Evolutionary conservation across 2,329 filamentous ascomycete genomes (phyloP).

Genomic region (Shiraia sp.): DNA sequence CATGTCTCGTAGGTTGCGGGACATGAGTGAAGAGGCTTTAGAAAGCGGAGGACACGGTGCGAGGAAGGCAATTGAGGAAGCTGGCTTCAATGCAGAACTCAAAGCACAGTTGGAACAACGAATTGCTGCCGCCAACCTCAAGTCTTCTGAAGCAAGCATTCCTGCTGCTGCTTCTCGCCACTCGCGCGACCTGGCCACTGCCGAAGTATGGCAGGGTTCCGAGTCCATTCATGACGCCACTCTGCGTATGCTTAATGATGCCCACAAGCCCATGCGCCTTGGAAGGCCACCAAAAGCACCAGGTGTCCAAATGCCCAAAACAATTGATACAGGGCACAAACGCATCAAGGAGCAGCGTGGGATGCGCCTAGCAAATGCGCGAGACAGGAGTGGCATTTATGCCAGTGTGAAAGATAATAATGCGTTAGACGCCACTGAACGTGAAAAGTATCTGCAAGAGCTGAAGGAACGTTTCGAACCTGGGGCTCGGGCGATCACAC

Average conservation of each 20-base stretch:
- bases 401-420: constrained; percentile 55
- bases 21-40: constrained; percentile 64
- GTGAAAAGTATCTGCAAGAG: constrained; percentile 70
- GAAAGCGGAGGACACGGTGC: constrained; percentile 59
- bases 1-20: constrained; percentile 60
- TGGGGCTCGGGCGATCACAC: constrained; percentile 72
- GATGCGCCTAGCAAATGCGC: constrained; percentile 58
- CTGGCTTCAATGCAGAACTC: constrained; percentile 65
- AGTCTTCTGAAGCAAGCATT: constrained; percentile 57
- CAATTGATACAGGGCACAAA: constrained; percentile 44
- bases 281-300: constrained; percentile 21
- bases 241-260: constrained; percentile 74
- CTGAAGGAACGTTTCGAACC: constrained; percentile 81
- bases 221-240: constrained; percentile 76
- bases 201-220: constrained; percentile 75
- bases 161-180: constrained; percentile 68
- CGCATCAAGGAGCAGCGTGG: constrained; percentile 41
- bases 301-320: constrained; percentile 28
- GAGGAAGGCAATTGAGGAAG: constrained; percentile 61
- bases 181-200: constrained; percentile 68
- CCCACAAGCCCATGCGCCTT: constrained; percentile 57
- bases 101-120: constrained; percentile 62
- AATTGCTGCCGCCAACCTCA: constrained; percentile 60
- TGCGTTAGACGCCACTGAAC: constrained; percentile 70
- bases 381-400: constrained; percentile 63